These are phyloP conservation scores for Globisporangium mamillatum DNA, from an alignment of 352 stramenopile genomes.

Conservation along the genomic window DNA sequence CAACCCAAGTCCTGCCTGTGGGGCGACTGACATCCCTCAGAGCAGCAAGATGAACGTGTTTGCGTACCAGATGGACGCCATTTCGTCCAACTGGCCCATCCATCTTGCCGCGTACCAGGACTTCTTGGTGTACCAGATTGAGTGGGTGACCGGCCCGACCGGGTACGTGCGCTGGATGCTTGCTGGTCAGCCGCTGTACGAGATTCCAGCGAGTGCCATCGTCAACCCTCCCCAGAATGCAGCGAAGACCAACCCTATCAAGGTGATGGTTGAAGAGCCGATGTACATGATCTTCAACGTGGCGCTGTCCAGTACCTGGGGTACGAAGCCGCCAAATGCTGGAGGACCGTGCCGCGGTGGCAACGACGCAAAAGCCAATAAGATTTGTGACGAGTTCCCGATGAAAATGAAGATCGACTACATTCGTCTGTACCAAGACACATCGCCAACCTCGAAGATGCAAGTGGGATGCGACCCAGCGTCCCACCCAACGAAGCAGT, in stretches of 20 bases:
- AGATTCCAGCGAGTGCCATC: constrained; percentile 72
- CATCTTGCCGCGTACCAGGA: constrained; percentile 76
- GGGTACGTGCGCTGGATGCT: constrained; percentile 80
- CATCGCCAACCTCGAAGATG: constrained; percentile 39
- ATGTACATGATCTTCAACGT: constrained; percentile 96
- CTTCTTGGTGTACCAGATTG: constrained; percentile 69
- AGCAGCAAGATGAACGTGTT: constrained; percentile 40
- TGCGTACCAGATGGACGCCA: constrained; percentile 90
- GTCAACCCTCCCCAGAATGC: constrained; percentile 45
- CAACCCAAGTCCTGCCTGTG: constrained; percentile 37
- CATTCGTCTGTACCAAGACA: constrained; percentile 74
- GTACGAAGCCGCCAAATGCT: constrained; percentile 62
- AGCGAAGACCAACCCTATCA: constrained; percentile 64
- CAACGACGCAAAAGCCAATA: constrained; percentile 35
- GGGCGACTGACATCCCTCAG: constrained; percentile 8
- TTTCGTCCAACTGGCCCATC: constrained; percentile 90
- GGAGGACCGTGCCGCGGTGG: constrained; percentile 51
- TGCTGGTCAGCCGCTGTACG: constrained; percentile 83
- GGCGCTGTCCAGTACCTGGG: constrained; percentile 91
- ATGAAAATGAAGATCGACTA: constrained; percentile 81
- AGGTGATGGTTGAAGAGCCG: constrained; percentile 93
- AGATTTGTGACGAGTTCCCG: constrained; percentile 63
- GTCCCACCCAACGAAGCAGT: constrained; percentile 65
- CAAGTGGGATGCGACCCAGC: constrained; percentile 52
- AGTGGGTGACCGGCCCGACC: constrained; percentile 56